Conservation (phyloP, 345 rosid genomes). For the Boechera stricta region DNA sequence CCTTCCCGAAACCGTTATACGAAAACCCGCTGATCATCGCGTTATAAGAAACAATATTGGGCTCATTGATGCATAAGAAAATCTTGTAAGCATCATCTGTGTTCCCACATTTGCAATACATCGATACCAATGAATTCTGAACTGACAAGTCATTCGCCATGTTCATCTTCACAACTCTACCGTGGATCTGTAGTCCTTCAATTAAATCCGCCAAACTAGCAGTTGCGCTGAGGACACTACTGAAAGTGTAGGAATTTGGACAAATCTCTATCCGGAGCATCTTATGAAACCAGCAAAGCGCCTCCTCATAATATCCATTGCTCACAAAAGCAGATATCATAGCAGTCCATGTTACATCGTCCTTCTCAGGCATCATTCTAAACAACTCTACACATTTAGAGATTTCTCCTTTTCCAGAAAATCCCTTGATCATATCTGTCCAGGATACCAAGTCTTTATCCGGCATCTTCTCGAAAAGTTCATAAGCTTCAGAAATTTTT, state of each 20-base stretch:
- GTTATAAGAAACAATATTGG: constrained; percentile 69
- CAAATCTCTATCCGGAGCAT: constrained; percentile 57
- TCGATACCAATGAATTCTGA: constrained; percentile 66
- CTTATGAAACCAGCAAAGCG: constrained; percentile 57
- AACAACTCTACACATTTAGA: constrained; percentile 62
- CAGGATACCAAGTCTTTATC: constrained; percentile 71
- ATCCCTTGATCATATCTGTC: constrained; percentile 74
- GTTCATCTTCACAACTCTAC: constrained; percentile 54
- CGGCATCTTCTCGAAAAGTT: constrained; percentile 66
- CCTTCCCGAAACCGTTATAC: constrained; percentile 65
- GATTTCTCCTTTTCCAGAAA: constrained; percentile 53
- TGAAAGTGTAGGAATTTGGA: constrained; percentile 66
- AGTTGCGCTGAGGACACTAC: constrained; percentile 69
- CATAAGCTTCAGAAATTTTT: constrained; percentile 59
- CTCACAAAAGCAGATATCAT: constrained; percentile 71
- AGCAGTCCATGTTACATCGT: constrained; percentile 76
- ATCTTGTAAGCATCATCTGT: constrained; percentile 60
- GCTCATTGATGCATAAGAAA: constrained; percentile 52
- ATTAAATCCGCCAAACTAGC: constrained; percentile 66
- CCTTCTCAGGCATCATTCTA: constrained; percentile 73
- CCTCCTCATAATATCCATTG: constrained; percentile 60
- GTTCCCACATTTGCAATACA: constrained; percentile 85
- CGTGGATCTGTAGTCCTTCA: constrained; percentile 73
- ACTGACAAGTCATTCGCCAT: constrained; percentile 56
- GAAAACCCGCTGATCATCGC: constrained; percentile 78